These are phyloP conservation scores for Hyphodiscus sp. DNA, from an alignment of 2,329 filamentous ascomycete species.

Conservation along the genomic window DNA sequence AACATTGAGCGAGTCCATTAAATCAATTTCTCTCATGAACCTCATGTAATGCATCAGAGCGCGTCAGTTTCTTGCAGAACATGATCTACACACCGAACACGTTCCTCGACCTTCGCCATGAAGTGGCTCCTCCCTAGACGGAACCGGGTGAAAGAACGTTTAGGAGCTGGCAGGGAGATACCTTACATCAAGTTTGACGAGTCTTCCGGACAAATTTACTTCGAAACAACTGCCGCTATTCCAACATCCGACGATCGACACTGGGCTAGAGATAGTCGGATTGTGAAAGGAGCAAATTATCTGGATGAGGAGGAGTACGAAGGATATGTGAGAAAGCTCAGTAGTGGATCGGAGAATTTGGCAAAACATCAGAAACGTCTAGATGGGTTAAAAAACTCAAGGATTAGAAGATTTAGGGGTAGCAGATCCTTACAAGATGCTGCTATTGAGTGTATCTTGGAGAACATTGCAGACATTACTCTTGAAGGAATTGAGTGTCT, in stretches of 20 bases:
- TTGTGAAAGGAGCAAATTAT: slow-evolving; percentile 8
- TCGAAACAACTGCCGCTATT: slow-evolving; percentile 18
- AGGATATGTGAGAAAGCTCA: background rate
- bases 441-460: slow-evolving; percentile 18
- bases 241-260: slow-evolving; percentile 11
- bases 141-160: background rate
- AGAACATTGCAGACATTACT: slow-evolving; percentile 18
- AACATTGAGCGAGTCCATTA: background rate
- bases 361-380: slow-evolving; percentile 5
- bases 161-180: background rate
- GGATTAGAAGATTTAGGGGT: slow-evolving; percentile 9
- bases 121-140: slow-evolving; percentile 1
- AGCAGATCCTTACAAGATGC: slow-evolving; percentile 19
- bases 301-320: slow-evolving; percentile 3
- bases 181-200: slow-evolving; percentile 19
- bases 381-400: slow-evolving; percentile 6
- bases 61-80: background rate
- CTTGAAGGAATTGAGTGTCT: slow-evolving; percentile 17
- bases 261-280: slow-evolving; percentile 15
- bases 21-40: background rate
- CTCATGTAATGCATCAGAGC: background rate
- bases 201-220: slow-evolving; percentile 25
- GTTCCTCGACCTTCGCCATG: background rate
- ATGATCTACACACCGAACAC: background rate
- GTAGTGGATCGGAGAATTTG: background rate